A percentile compares a stretch with the other conserved stretches of the same genome.
These are phyloP conservation scores for Scheffersomyces quercinus DNA, from an alignment of 1,139 yeast species.

Conservation along the genomic window DNA sequence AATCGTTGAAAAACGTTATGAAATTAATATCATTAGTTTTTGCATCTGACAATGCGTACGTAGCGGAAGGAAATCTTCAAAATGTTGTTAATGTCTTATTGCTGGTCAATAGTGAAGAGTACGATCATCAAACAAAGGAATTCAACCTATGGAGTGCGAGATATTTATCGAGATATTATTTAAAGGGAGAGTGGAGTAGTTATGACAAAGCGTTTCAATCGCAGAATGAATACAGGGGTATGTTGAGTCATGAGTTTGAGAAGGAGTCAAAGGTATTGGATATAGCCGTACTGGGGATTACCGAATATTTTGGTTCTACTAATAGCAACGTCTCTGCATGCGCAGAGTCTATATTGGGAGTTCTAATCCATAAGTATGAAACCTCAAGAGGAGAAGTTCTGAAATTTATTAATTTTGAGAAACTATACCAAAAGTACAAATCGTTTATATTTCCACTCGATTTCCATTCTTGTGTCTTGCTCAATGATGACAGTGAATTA, in stretches of 20 bases:
- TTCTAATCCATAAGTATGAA: slow-evolving; percentile 25
- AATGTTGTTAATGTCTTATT: slow-evolving; percentile 24
- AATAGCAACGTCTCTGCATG: slow-evolving; percentile 25
- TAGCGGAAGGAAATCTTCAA: slow-evolving; percentile 4
- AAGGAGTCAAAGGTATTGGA: slow-evolving; percentile 14
- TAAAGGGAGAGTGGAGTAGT: slow-evolving; percentile 16
- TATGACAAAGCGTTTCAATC: slow-evolving; percentile 7
- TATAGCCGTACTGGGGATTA: slow-evolving; percentile 12
- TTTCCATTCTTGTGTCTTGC: slow-evolving; percentile 31
- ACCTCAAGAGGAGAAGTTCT: slow-evolving; percentile 14
- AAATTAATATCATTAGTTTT: slow-evolving; percentile 21
- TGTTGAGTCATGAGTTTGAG: slow-evolving; percentile 8
- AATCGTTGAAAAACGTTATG: slow-evolving; percentile 5
- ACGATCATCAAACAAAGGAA: slow-evolving; percentile 9
- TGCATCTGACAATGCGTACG: slow-evolving; percentile 5
- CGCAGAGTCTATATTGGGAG: slow-evolving; percentile 42
- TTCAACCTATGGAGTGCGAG: slow-evolving; percentile 44
- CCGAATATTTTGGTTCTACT: slow-evolving; percentile 7
- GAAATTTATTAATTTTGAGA: slow-evolving; percentile 19
- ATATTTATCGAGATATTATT: slow-evolving; percentile 43
- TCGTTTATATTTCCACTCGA: slow-evolving; percentile 31
- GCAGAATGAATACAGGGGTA: slow-evolving; percentile 10
- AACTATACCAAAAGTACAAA: slow-evolving; percentile 11
- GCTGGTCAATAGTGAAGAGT: slow-evolving; percentile 7
- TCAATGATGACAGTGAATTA: slow-evolving; percentile 22